Evolutionary conservation across 192 early-diverging fungal genomes (phyloP).

Genomic region (Mortierella antarctica): DNA sequence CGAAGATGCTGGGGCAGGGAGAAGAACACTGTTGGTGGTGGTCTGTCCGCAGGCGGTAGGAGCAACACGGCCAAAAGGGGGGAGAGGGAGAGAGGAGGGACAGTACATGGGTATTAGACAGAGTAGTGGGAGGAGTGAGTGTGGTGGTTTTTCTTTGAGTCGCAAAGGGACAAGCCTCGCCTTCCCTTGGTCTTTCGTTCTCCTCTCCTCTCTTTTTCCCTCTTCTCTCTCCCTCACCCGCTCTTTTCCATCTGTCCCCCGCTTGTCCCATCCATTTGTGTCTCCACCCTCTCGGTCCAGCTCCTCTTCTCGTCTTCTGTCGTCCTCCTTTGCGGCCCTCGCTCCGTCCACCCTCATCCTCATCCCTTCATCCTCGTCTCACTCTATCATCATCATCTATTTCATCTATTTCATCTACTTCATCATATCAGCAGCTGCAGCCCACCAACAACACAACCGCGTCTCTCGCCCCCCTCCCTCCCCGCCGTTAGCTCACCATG

Average conservation of each 20-base stretch:
- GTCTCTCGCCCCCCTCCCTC: neutral
- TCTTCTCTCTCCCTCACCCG: neutral
- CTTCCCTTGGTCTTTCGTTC: conserved; percentile 12
- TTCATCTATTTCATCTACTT: neutral
- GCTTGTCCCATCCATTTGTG: neutral
- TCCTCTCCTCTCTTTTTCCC: neutral
- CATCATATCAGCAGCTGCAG: neutral
- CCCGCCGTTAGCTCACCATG: neutral
- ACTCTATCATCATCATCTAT: neutral
- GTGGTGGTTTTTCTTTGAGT: no score
- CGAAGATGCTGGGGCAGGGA: no score
- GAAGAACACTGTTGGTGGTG: no score
- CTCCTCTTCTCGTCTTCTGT: neutral
- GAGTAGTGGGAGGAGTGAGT: no score
- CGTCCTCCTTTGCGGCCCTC: neutral
- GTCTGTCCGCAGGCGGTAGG: no score
- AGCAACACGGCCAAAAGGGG: no score
- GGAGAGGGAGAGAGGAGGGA: no score
- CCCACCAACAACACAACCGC: neutral
- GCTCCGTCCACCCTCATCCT: neutral
- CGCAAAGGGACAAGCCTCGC: no score
- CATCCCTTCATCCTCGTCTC: neutral
- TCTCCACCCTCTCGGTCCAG: neutral
- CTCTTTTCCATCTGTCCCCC: neutral
- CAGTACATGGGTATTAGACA: no score